Base-by-base conservation (phyloP, 2,329 filamentous ascomycete species). In the Fusarium incarnatum region DNA sequence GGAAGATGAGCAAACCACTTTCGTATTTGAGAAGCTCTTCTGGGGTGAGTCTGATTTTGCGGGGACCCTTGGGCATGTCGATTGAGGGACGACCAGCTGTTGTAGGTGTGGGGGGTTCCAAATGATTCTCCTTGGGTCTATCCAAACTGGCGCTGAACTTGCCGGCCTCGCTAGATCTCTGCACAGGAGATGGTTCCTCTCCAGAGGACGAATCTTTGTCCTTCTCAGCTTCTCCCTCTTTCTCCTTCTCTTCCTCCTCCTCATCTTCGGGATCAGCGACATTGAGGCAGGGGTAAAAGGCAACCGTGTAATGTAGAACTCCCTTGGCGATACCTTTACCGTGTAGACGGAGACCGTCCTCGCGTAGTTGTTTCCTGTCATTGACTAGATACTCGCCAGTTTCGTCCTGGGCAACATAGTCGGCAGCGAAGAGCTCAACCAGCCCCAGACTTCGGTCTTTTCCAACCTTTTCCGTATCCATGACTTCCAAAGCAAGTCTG, bases 391-490 rank as follows among this genome's bases (percentile, higher is more conserved):
- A 98, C 76, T 97, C 93, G 60, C 94, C 96, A 70, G 87, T 88
- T 34, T 94, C 92, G 50, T 88, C 90, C 78, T 97, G 90, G 8
- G 83, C 82, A 67, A 98, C 87, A 78, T 93, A 98, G 68, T 98
- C 93, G 20, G 90, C 85, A 11, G 92, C 90, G 55, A 88, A 85
- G 27, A 98, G 81, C 72, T 98, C 94, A 20, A 96, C 82, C 57
- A 92, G 86, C 55, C 96, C 96, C 34, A 99, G 86, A 44, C 92
- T 92, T 60, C 96, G 91, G 79, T 99, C 96, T 78, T 94, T 96
- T 75, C 93, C 93, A 76, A 98, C 86, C 73, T 90, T 94, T 81
- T 99, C 96, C 66, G 96, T 90, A 75, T 99, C 96, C 95, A 99
- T 97, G 70, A 98, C 94, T 79, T 99, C 96, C 20, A 99, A 82